Evolutionary conservation across 2,329 filamentous ascomycete genomes (phyloP).

Genomic region (Scedosporium aurantiacum): DNA sequence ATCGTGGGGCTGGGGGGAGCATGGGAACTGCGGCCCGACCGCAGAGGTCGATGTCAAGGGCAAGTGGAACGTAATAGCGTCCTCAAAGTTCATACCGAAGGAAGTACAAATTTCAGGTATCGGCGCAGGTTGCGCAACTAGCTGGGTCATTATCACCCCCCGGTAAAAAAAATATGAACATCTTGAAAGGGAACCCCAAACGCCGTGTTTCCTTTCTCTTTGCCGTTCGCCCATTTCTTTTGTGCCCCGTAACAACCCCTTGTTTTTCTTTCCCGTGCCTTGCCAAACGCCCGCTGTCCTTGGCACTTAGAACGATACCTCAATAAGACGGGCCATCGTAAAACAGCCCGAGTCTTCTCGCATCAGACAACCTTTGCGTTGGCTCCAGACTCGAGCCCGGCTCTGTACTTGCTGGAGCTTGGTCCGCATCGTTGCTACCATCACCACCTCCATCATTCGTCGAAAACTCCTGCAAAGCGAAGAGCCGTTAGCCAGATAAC

Average conservation of each 20-base stretch:
- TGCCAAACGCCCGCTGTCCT: not conserved
- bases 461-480: not conserved
- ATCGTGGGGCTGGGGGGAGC: conserved; percentile 94
- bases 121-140: conserved; percentile 84
- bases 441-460: not conserved
- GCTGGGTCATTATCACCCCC: conserved; percentile 50
- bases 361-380: conserved; percentile 64
- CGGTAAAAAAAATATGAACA: conserved; percentile 12
- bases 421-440: conserved; percentile 9
- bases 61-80: conserved; percentile 55
- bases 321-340: conserved; percentile 12
- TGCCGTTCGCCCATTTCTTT: not conserved
- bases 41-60: conserved; percentile 58
- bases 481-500: not conserved
- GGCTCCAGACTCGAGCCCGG: conserved; percentile 42
- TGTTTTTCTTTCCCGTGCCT: not conserved
- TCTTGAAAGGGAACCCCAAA: not conserved
- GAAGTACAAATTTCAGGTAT: conserved; percentile 46
- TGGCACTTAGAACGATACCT: not conserved
- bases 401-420: conserved; percentile 14
- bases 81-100: conserved; percentile 40
- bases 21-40: conserved; percentile 81
- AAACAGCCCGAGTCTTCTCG: conserved; percentile 35
- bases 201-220: not conserved
- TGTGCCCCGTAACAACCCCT: too few species aligned